A percentile compares a stretch with the other conserved stretches of the same genome.
These are phyloP conservation scores for Phytophthora multivora DNA, from an alignment of 352 stramenopile genomes.

Conservation along the genomic window DNA sequence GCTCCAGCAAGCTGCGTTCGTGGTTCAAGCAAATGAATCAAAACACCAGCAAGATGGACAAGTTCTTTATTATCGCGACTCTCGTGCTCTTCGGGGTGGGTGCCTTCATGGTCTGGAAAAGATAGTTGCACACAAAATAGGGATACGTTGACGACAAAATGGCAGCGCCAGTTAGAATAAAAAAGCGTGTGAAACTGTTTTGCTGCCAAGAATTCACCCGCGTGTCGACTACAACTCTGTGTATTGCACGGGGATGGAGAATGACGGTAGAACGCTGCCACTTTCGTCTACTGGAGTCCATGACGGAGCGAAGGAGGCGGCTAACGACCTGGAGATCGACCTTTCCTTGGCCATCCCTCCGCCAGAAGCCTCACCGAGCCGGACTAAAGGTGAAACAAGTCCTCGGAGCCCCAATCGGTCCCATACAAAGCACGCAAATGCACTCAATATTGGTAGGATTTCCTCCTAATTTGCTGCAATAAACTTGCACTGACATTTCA, in stretches of 20 bases:
- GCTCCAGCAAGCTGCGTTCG: neutral
- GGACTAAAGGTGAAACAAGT: slow-evolving; percentile 11
- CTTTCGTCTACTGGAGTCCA: neutral
- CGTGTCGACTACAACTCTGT: neutral
- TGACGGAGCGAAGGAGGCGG: neutral
- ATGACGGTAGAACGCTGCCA: neutral
- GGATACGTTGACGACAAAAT: neutral
- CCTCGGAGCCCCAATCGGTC: slow-evolving; percentile 29
- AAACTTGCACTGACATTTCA: neutral
- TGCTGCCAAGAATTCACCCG: neutral
- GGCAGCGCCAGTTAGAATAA: neutral
- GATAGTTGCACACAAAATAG: neutral
- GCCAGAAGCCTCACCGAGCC: slow-evolving; percentile 1
- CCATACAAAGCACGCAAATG: slow-evolving; percentile 34
- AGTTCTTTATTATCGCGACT: slow-evolving; percentile 10
- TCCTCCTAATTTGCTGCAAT: neutral
- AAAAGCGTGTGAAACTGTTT: slow-evolving; percentile 29
- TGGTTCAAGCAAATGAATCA: slow-evolving; percentile 1
- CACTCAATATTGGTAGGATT: slow-evolving; percentile 47
- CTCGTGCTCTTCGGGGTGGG: slow-evolving; percentile 3
- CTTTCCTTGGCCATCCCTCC: slow-evolving; percentile 11
- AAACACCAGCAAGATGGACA: slow-evolving; percentile 10
- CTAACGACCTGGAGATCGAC: slow-evolving; percentile 6
- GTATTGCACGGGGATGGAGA: slow-evolving; percentile 5
- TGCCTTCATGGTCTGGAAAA: neutral